Evolutionary conservation across 805 yeast species (phyloP).

Genomic region (Clavispora asparagi): DNA sequence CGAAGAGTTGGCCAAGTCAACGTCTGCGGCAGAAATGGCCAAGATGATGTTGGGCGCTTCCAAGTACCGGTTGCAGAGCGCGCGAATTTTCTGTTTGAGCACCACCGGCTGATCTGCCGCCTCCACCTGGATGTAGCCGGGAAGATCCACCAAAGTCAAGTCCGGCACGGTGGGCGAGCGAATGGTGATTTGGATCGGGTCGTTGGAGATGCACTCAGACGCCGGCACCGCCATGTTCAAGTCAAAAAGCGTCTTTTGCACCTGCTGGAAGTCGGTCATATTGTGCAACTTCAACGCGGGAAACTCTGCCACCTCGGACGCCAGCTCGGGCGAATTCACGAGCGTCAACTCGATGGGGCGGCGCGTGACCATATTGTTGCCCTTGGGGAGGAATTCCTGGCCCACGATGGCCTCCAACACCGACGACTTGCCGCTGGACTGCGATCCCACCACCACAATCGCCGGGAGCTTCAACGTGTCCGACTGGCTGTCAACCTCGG

Average conservation of each 20-base stretch:
- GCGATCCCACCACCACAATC: constrained; percentile 95
- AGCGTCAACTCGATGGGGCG: constrained; percentile 94
- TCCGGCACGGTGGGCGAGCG: constrained; percentile 88
- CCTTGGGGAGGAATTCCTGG: constrained; percentile 96
- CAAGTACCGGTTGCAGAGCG: constrained; percentile 77
- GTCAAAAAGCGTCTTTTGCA: constrained; percentile 81
- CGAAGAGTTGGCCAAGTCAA: constrained; percentile 92
- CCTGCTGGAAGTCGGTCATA: constrained; percentile 81
- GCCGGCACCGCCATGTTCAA: constrained; percentile 89
- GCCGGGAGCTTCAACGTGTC: constrained; percentile 84
- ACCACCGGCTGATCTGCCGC: constrained; percentile 93
- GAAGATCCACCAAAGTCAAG: constrained; percentile 87
- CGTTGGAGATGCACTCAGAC: constrained; percentile 80
- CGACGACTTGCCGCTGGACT: constrained; percentile 94
- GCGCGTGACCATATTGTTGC: constrained; percentile 96
- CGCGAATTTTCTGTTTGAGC: constrained; percentile 71
- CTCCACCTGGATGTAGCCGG: constrained; percentile 96
- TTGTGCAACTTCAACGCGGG: constrained; percentile 82
- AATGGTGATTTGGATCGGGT: constrained; percentile 89
- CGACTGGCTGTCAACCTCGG: constrained; percentile 61
- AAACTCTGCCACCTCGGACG: constrained; percentile 87
- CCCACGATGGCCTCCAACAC: constrained; percentile 96
- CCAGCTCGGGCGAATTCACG: constrained; percentile 74
- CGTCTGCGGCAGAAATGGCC: constrained; percentile 97
- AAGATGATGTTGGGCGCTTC: constrained; percentile 90